Base-by-base conservation (phyloP, 441 rosid species). In the Jatropha podagrica region DNA sequence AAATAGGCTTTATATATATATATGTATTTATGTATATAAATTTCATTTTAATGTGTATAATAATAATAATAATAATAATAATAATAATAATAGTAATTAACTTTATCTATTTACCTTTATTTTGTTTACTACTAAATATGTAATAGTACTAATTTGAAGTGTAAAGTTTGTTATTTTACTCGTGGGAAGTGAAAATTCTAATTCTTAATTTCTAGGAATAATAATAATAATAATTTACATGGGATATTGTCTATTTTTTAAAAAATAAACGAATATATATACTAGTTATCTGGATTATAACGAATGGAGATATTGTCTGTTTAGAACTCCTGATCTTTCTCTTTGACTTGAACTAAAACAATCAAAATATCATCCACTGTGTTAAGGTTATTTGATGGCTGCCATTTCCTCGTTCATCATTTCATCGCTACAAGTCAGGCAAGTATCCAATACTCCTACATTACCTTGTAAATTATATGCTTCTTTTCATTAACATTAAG, bases 311-410 rank as follows among this genome's bases (percentile, higher is more conserved):
- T 64, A 52, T 18, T 65, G 60, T 76, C 55, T 41, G 3, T 3
- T 3, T 72, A 18, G 13, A 48, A 44, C 44, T 79, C 80, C 74
- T 76, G 52, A 23, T 72, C 32, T 60, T 6, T 73, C 76, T 70
- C 80, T 32, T 38, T 40, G 49, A 52, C 26, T 41, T 23, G 1
- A 49, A 64, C 69, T 49, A 41, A 65, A 46, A 46, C 48, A 26
- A 20, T n/a, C 4, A 9, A 9, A 26, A 72, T n/a, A 71, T 13
- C 37, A 1, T 40, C 3, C 52, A n/a, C 10, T 54, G 42, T 32
- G 32, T 32, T 32, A 69, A 69, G 18, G 3, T 55, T 69, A 62
- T 69, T 48, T 60, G 49, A 54, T 55, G 2, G 17, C 13, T 17
- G 17, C 20, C 14, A 64, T 64, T 64, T 64, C 23, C 17, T 40